Evolutionary conservation across 2,329 filamentous ascomycete genomes (phyloP), one percentile per base, ranked within the genome.

Genomic region (Pseudocercospora musae): DNA sequence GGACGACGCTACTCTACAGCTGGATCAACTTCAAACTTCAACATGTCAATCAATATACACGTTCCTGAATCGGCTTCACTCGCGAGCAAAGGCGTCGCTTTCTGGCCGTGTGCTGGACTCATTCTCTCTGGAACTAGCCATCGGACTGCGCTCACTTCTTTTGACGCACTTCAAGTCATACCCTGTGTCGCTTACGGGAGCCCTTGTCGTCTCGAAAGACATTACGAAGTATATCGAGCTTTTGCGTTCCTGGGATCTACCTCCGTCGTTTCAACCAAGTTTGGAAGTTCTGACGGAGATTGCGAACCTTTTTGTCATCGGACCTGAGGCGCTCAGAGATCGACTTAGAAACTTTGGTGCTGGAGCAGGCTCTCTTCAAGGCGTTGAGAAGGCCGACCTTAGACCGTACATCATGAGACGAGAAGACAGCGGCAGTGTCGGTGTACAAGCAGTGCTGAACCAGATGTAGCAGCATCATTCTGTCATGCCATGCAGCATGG

Each of bases 91-190:
- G 13, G 84, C 86, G 64, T 87, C 92, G 2, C 83, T 99, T 15
- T 90, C 93, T 71, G 91, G 92, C 2, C 85, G 89, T 46, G 98
- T 98, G 70, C 84, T 96, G 1, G 88, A 91, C 59, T 84, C 89
- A 54, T 91, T 98, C 74, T 87, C 89, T 58, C 89, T 88, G 63
- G 94, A 98, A 78, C 85, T 98, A 21, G 93, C 91, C 1, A 80
- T 93, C 13, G 89, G 89, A 9, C 82, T 96, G 37, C 88, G 93
- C 68, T 80, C 84, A 55, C 84, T 96, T 9, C 84, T 99, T 4
- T 87, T 99, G 66, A 91, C 95, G 65, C 95, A 99, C 78, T 91
- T 98, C 78, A 95, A 96, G 73, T 92, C 91, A 72, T 99, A 96
- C 79, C 87, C 89, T 64, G 92, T 99, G 68, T 96, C 92, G 69